Evolutionary conservation across 1,284 basidiomycete genomes (phyloP), one percentile per base, ranked within the genome.

Genomic region (Xerocomus minutiporus): DNA sequence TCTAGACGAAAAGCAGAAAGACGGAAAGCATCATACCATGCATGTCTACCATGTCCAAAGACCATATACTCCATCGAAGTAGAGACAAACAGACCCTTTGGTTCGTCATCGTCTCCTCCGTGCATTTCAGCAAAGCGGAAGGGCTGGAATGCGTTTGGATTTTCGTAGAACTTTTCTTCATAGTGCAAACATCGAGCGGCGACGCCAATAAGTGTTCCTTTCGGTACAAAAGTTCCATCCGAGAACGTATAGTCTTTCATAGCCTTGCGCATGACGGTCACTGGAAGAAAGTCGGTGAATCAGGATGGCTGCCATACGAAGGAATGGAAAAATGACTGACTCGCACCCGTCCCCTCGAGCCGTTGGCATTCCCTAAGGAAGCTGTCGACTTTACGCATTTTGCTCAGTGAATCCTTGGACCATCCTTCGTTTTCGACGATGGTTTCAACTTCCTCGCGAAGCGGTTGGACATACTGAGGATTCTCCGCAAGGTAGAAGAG

Each of bases 331-430:
- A 4, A 4, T 20, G 20, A 20, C 20, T 20, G 20, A 20, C 20
- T 20, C 20, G 20, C 20, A 20, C 20, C 20, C 9, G 60, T 31
- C 0, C 69, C 66, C 34, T 67, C 61, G 17, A 69, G 42, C 4
- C 77, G 66, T 50, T 71, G 68, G 1, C 67, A 64, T 57, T 79
- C 77, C 42, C 66, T 68, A 29, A 79, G 20, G 60, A 79, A 75
- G 56, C 77, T 78, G 61, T 79, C 77, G 5, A 76, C 48, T 55
- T 71, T 75, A 45, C 58, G 57, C 73, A 78, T 73, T 46, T 71
- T 71, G 41, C 57, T 64, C 29, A 79, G 51, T 1, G 71, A 67
- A 0, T 51, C 59, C 54, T 74, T 76, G 3, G 74, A 68, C 75
- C 76, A 76, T 5, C 76, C 77, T 11, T 75, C 65, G 29, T 62